Base-by-base conservation (phyloP, 495 filamentous ascomycete species). In the Geopyxis carbonaria region DNA sequence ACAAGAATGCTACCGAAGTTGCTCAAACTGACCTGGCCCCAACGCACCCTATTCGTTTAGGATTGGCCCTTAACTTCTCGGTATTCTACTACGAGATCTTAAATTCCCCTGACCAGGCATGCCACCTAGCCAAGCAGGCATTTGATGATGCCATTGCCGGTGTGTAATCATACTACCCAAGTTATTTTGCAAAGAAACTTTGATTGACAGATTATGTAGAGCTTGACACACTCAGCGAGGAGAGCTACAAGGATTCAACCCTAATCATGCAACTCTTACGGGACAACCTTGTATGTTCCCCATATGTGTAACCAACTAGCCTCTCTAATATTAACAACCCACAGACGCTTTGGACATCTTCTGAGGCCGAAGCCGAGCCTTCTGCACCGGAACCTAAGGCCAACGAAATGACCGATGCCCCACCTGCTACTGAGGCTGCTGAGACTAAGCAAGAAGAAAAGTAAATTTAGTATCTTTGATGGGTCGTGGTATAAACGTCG, bases 1-100 rank as follows among this genome's bases (percentile, higher is more conserved):
- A 97, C 77, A 95, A 95, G 75, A 76, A 75, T 59, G 89, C 89
- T 53, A 95, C 89, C 58, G 87, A 95, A 64, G 85, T 97, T 57
- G 89, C 89, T 36, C 82, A 91, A 63, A 95, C 89, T 42, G 89
- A 95, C 62, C 80, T 97, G 47, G 84, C 91, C 41, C 91, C 89
- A 40, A 97, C 89, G 38, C 89, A 97, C 72, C 89, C 89, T 60
- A 97, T 97, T 69, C 89, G 89, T 54, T 84, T 97, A 36, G 89
- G 89, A 58, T 76, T 97, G 48, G 89, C 89, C 56, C 76, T 95
- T 37, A 97, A 97, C 80, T 95, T 97, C 72, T 97, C 89, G 31
- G 89, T 97, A 56, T 97, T 97, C 72, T 95, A 97, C 77, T 97
- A 97, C 60, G 89, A 97, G 70, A 97, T 97, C 63, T 71, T 95